A percentile compares a stretch with the other conserved stretches of the same genome.
Conservation (phyloP, 2,329 filamentous ascomycete species). For the Xylaria sp. region DNA sequence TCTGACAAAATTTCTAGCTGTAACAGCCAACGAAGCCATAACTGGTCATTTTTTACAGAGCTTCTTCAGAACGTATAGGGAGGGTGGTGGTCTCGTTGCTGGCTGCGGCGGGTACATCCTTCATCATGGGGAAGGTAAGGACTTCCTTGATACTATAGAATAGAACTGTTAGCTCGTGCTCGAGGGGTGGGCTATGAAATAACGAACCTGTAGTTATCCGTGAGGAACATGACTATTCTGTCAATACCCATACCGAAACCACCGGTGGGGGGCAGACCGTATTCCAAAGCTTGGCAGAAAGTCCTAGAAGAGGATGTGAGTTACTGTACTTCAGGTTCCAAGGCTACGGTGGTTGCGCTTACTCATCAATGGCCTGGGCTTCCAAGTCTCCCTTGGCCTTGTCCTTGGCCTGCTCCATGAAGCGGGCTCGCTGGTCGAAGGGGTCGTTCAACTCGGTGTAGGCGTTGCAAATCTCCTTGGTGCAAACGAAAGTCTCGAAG, state of each 20-base stretch:
- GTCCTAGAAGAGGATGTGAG: constrained; percentile 42
- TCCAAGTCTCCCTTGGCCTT: constrained; percentile 97
- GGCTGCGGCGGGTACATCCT: constrained; percentile 34
- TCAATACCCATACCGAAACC: constrained; percentile 87
- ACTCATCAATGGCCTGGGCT: constrained; percentile 86
- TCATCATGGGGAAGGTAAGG: constrained; percentile 96
- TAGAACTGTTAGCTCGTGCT: constrained; percentile 9
- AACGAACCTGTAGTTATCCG: constrained; percentile 70
- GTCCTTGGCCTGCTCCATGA: constrained; percentile 92
- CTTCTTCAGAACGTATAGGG: not conserved
- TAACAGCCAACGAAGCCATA: not conserved
- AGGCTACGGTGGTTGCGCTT: not conserved
- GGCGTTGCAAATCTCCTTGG: constrained; percentile 94
- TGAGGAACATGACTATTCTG: constrained; percentile 90
- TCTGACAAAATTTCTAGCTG: not conserved
- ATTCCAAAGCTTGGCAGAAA: constrained; percentile 86
- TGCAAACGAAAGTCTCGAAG: constrained; percentile 95
- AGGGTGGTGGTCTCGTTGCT: not conserved
- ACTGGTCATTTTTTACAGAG: not conserved
- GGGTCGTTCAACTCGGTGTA: constrained; percentile 93
- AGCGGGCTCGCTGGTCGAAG: constrained; percentile 85
- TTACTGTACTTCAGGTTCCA: not conserved
- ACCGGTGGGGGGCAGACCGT: constrained; percentile 85
- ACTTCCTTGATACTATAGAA: constrained; percentile 76
- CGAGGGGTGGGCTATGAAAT: too few relatives aligned